Conservation (phyloP, 371 early-diverging fungal species). For the Mucor saturninus region DNA sequence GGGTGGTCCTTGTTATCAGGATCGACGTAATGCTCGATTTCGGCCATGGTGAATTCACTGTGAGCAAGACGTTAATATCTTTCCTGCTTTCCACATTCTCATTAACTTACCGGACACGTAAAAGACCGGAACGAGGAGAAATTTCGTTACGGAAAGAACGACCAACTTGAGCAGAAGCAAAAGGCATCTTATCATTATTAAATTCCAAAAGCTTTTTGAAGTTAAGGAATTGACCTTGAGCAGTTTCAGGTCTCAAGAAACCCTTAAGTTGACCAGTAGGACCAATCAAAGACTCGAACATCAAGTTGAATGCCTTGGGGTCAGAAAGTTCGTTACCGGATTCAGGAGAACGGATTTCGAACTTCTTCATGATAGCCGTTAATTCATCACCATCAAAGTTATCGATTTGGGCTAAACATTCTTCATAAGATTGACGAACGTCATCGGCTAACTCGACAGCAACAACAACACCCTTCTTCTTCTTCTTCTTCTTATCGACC, state of each 20-base stretch:
- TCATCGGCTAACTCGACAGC: conserved; percentile 72
- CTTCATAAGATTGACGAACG: conserved; percentile 75
- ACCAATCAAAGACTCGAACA: conserved; percentile 99
- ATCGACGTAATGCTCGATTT: conserved; percentile 99
- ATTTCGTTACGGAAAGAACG: conserved; percentile 99
- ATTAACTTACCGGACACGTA: conserved; percentile 88
- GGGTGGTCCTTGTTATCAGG: conserved; percentile 94
- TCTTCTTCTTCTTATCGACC: conserved; percentile 74
- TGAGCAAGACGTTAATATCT: not conserved
- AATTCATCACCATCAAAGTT: conserved; percentile 91
- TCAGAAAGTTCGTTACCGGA: conserved; percentile 91
- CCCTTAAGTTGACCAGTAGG: conserved; percentile 96
- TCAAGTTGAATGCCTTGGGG: conserved; percentile 98
- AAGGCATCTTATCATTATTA: conserved; percentile 99
- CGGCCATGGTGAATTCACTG: conserved; percentile 99
- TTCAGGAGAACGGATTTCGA: conserved; percentile 92
- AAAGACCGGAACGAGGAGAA: conserved; percentile 96
- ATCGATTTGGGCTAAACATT: conserved; percentile 92
- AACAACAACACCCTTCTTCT: conserved; percentile 67
- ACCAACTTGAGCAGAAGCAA: conserved; percentile 99
- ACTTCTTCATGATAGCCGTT: conserved; percentile 84
- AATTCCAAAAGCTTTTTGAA: conserved; percentile 97
- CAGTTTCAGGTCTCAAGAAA: conserved; percentile 99
- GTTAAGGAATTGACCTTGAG: conserved; percentile 99
- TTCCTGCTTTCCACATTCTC: not conserved